phyloP scores from a whole-genome alignment of 2,329 filamentous ascomycete genomes.

The Scytalidium sp. region DNA sequence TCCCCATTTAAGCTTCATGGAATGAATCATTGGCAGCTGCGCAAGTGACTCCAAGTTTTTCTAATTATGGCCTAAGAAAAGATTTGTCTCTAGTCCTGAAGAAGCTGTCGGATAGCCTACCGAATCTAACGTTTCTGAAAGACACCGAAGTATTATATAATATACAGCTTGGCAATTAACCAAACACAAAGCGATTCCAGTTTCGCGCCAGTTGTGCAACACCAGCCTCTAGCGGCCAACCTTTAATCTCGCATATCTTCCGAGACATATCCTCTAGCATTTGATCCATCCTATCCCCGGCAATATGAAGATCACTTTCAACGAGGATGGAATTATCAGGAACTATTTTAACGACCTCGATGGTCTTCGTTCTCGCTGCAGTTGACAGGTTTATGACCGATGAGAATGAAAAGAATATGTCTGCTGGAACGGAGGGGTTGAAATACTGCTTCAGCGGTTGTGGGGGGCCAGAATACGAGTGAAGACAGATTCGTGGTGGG shows the following conservation, averaged over 20 bases:
- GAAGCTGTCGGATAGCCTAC: no score
- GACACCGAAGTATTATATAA: no score
- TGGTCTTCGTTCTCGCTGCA: slow-evolving; percentile 40
- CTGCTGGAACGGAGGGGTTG: slow-evolving; percentile 66
- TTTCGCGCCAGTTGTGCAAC: slow-evolving; percentile 67
- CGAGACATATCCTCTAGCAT: slow-evolving; percentile 71
- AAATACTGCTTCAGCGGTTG: slow-evolving; percentile 78
- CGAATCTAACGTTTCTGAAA: no score
- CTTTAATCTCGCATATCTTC: slow-evolving; percentile 74
- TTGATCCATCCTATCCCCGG: slow-evolving; percentile 77
- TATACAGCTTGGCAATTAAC: no score
- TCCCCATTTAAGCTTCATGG: no score
- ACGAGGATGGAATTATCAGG: slow-evolving; percentile 78
- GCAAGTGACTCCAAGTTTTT: no score
- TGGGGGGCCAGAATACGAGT: slow-evolving; percentile 82
- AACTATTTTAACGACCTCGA: slow-evolving; percentile 64
- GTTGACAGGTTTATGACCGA: slow-evolving; percentile 73
- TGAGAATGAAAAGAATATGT: slow-evolving; percentile 88
- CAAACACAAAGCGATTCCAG: slow-evolving; percentile 64
- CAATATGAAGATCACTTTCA: slow-evolving; percentile 86
- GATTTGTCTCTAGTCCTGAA: no score
- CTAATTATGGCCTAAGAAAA: no score
- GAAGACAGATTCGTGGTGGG: slow-evolving; percentile 86
- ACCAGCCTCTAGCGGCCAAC: slow-evolving; percentile 73
- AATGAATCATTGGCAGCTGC: no score